phyloP scores from a whole-genome alignment of 371 early-diverging fungal genomes.

The Mortierella sp. region DNA sequence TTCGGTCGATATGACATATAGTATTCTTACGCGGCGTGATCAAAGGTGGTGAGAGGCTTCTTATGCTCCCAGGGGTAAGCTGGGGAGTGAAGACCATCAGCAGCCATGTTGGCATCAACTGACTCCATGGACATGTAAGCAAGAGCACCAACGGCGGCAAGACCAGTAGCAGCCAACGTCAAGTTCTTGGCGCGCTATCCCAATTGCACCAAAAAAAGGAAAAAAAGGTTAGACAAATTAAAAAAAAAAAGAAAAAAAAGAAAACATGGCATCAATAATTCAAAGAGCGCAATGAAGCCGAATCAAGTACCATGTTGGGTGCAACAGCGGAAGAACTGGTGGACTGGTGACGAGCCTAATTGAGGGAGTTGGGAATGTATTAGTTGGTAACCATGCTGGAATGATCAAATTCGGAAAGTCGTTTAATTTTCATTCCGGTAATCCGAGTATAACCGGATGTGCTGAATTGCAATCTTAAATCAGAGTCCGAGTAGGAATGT shows the following conservation, averaged over 20 bases:
- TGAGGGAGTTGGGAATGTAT: background rate
- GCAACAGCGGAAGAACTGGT: constrained; percentile 34
- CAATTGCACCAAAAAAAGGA: background rate
- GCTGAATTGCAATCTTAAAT: background rate
- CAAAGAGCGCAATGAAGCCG: background rate
- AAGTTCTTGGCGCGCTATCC: constrained; percentile 57
- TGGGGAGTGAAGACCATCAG: constrained; percentile 94
- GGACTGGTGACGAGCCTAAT: constrained; percentile 47
- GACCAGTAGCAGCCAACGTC: constrained; percentile 69
- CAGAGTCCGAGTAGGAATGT: background rate
- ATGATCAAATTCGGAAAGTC: constrained; percentile 22
- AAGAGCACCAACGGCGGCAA: constrained; percentile 69
- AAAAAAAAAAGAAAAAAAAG: background rate
- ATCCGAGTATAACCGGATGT: background rate
- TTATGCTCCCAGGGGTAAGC: constrained; percentile 91
- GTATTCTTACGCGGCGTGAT: constrained; percentile 89
- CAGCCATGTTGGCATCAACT: constrained; percentile 81
- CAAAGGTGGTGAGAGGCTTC: constrained; percentile 86
- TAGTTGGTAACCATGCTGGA: background rate
- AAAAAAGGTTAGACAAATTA: constrained; percentile 11
- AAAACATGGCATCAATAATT: background rate
- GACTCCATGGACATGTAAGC: constrained; percentile 64
- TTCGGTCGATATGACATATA: background rate
- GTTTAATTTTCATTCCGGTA: constrained; percentile 9
- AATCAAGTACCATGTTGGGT: constrained; percentile 32